These are phyloP conservation scores for Acer yangbiense DNA, from an alignment of 345 rosid genomes.

Conservation along the genomic window DNA sequence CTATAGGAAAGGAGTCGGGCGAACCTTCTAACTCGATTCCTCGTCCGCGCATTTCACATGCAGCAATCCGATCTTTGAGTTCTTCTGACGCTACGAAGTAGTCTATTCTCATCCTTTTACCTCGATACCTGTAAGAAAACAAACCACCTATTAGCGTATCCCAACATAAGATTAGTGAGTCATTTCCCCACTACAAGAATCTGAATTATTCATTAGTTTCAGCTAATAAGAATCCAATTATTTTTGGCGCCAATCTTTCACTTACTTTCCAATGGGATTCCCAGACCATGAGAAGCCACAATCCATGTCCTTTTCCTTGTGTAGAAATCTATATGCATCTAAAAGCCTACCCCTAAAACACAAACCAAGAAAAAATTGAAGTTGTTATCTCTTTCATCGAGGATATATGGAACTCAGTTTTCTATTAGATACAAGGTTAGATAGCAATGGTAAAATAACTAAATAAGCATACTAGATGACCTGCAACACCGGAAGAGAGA, in stretches of 20 bases:
- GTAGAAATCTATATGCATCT: constrained; percentile 82
- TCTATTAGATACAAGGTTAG: background rate
- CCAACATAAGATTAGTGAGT: constrained; percentile 7
- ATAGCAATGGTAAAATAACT: background rate
- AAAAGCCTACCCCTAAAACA: constrained; percentile 77
- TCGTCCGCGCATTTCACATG: constrained; percentile 78
- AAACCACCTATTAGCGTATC: constrained; percentile 8
- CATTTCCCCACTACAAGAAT: background rate
- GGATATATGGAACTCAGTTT: background rate
- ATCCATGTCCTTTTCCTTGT: constrained; percentile 87
- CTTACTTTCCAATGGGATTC: constrained; percentile 89
- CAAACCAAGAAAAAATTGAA: constrained; percentile 13
- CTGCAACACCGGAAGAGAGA: background rate
- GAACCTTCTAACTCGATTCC: constrained; percentile 87
- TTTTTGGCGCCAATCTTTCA: background rate
- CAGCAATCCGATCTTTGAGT: constrained; percentile 58
- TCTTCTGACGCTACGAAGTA: constrained; percentile 80
- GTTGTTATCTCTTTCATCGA: background rate
- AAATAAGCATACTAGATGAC: background rate
- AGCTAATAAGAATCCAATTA: background rate
- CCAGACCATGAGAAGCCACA: constrained; percentile 97
- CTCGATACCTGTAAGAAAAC: constrained; percentile 65
- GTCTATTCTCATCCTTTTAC: constrained; percentile 92
- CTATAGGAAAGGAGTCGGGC: background rate
- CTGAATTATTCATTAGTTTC: background rate